Percentiles rank a stretch among this genome's conserved stretches.
phyloP scores from a whole-genome alignment of 2,329 filamentous ascomycete genomes.

The Thielaviopsis ethacetica region DNA sequence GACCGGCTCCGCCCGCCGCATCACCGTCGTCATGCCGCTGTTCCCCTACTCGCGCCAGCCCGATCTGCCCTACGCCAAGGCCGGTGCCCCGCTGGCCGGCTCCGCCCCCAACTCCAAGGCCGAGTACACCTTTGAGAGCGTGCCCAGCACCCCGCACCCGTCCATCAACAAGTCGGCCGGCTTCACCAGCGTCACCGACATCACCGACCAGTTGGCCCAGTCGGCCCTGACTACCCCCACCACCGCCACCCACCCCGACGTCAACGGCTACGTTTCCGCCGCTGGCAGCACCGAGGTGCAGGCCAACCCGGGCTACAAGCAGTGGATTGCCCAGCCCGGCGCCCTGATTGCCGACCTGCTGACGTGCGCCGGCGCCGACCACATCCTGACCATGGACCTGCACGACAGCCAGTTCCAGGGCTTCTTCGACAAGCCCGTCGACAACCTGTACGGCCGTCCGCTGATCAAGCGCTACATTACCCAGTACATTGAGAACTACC shows the following conservation, averaged over 20 bases:
- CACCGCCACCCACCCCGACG: slow-evolving; percentile 20
- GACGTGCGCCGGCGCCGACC: slow-evolving; percentile 88
- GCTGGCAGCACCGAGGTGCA: slow-evolving; percentile 35
- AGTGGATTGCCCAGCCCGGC: slow-evolving; percentile 96
- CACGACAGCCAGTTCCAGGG: slow-evolving; percentile 95
- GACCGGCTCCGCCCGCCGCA: slow-evolving; percentile 74
- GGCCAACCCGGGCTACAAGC: slow-evolving; percentile 85
- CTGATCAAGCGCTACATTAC: slow-evolving; percentile 57
- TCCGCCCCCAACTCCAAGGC: slow-evolving; percentile 39
- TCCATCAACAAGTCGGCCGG: slow-evolving; percentile 50
- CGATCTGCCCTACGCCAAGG: slow-evolving; percentile 93
- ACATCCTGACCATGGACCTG: slow-evolving; percentile 95
- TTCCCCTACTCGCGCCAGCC: slow-evolving; percentile 96
- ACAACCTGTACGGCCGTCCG: slow-evolving; percentile 83
- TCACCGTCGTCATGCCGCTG: slow-evolving; percentile 84
- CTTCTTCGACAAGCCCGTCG: slow-evolving; percentile 96
- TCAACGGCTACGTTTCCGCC: slow-evolving; percentile 13
- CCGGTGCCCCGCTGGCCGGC: slow-evolving; percentile 62
- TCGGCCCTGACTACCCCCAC: slow-evolving; percentile 44
- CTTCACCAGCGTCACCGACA: slow-evolving; percentile 44
- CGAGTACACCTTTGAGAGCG: slow-evolving; percentile 80
- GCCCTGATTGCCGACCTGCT: slow-evolving; percentile 88
- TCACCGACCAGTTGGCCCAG: slow-evolving; percentile 60
- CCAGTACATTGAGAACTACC: slow-evolving; percentile 68
- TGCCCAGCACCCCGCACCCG: slow-evolving; percentile 69